Base-by-base conservation (phyloP, 495 filamentous ascomycete genomes). In the Daldinia decipiens region DNA sequence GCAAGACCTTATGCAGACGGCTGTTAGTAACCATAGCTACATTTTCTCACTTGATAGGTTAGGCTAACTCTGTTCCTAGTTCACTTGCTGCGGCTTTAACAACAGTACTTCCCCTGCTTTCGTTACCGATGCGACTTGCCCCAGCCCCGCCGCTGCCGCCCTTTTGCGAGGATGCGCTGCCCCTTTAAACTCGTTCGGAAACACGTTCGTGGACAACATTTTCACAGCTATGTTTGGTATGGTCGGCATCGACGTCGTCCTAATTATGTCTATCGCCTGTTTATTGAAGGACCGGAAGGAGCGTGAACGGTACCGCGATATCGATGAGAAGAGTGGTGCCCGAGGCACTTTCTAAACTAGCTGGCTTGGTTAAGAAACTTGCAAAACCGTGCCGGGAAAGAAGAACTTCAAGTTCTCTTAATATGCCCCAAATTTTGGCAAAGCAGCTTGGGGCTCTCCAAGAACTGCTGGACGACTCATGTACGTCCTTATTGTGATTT, bases 211-310 rank as follows among this genome's bases (percentile, higher is more conserved):
- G 45, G 88, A 91, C 77, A 76, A 88, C 70, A 86, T 93, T 77
- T 93, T 93, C 78, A 93, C 91, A 13, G 89, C 87, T 36, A 81
- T 89, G 40, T 93, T 93, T 73, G 91, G 91, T 69, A 87, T 93
- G 77, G 91, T 93, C 54, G 91, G 86, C 43, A 79, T 91, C 68
- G 89, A 91, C 72, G 82, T 82, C 36, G 75, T 89, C 45, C 80
- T 92, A 27, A 76, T 93, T 68, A 82, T 93, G 58, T 84, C 85
- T 60, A 86, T 86, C n/a, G 87, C 87, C 29, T 90, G 91, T 79
- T 78, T 93, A 32, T 80, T 92, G 55, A 92, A 91, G 80, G 86
- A 90, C 62, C 87, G 91, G 69, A 89, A 88, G 80, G 91, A 93
- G 81, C 84, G 85, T 59, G 85, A 88, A 79, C 82, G 91, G 52